Evolutionary conservation across 2,329 filamentous ascomycete species (phyloP), one percentile per base, ranked within the genome.

Genomic region (Pseudocercospora vitis): DNA sequence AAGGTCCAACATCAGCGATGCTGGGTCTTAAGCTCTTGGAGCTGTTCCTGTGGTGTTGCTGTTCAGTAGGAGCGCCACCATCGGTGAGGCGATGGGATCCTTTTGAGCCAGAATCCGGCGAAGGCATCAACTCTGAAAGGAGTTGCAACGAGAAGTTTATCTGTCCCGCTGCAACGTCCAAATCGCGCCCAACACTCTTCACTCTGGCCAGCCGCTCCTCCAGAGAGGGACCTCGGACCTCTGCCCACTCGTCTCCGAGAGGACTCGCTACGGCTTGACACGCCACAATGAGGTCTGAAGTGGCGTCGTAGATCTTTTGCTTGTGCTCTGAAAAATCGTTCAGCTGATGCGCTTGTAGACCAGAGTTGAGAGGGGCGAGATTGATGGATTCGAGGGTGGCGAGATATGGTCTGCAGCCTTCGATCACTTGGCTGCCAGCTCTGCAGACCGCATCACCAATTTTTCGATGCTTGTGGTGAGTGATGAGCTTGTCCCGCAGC

Each of bases 241-340:
- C 91, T 3, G 91, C 84, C 94, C 94, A 99, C 73, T 99, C 94
- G 68, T 99, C 94, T 7, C 87, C 89, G 37, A 99, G 73, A 4
- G 94, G 94, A 7, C 89, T 89, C 4, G 91, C 89, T n/a, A 97
- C 87, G 19, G 88, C 85, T 72, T 99, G 94, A 66, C 91, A 96
- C 54, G 87, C 85, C 46, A 96, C 75, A 3, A 97, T 75, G 23
- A 99, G 81, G 69, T 97, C 94, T 7, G 91, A 91, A 51, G 96
- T 87, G 55, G 91, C 88, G 71, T 97, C 94, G 71, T 97, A 97
- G 14, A 95, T 78, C 63, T 87, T 88, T 71, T 99, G 94, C 73
- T 97, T 97, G 70, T 95, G 89, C 26, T 86, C 82, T 65, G 85
- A 86, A 70, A 96, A 96, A 63, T 97, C 94, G 44, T 85, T 81